Conservation (phyloP, 495 filamentous ascomycete species). For the Amniculicola lignicola region DNA sequence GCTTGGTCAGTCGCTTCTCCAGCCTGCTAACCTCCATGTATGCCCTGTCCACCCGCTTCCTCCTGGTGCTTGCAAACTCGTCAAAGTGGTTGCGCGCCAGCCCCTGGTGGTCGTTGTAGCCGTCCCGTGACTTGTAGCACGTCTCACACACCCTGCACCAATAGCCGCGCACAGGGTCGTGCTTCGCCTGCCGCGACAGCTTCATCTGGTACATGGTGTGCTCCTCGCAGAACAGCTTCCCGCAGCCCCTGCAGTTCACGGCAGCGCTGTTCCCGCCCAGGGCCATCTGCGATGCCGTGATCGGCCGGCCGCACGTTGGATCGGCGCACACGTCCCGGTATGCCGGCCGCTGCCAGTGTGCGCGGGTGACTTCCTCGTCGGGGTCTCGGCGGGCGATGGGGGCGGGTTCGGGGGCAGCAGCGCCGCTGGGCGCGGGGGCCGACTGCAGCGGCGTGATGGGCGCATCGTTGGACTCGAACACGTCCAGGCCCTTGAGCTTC, state of each 20-base stretch:
- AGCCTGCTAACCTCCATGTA: slow-evolving; percentile 81
- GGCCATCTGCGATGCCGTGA: slow-evolving; percentile 47
- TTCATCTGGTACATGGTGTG: slow-evolving; percentile 99
- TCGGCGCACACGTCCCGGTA: slow-evolving; percentile 81
- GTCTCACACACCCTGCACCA: slow-evolving; percentile 98
- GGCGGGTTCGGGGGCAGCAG: slow-evolving; percentile 29
- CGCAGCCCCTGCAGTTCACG: slow-evolving; percentile 90
- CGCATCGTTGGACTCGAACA: slow-evolving; percentile 91
- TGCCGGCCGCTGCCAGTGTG: slow-evolving; percentile 77
- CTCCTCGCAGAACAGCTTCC: slow-evolving; percentile 90
- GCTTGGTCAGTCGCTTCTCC: slow-evolving; percentile 85
- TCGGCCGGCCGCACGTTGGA: slow-evolving; percentile 64
- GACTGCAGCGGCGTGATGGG: slow-evolving; percentile 38
- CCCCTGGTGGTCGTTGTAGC: slow-evolving; percentile 85
- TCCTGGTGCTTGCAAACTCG: slow-evolving; percentile 63
- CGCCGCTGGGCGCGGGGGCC: slow-evolving; percentile 38
- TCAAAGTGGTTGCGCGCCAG: slow-evolving; percentile 65
- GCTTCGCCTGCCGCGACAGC: slow-evolving; percentile 80
- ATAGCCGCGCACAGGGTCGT: slow-evolving; percentile 86
- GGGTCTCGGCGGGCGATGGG: slow-evolving; percentile 58
- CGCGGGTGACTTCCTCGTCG: slow-evolving; percentile 80
- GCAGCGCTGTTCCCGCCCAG: slow-evolving; percentile 75
- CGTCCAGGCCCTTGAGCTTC: slow-evolving; percentile 94
- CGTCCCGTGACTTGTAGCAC: slow-evolving; percentile 92
- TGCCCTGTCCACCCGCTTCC: slow-evolving; percentile 75